Evolutionary conservation across 208 protist species (phyloP).

Genomic region (Tritrichomonas foetus): DNA sequence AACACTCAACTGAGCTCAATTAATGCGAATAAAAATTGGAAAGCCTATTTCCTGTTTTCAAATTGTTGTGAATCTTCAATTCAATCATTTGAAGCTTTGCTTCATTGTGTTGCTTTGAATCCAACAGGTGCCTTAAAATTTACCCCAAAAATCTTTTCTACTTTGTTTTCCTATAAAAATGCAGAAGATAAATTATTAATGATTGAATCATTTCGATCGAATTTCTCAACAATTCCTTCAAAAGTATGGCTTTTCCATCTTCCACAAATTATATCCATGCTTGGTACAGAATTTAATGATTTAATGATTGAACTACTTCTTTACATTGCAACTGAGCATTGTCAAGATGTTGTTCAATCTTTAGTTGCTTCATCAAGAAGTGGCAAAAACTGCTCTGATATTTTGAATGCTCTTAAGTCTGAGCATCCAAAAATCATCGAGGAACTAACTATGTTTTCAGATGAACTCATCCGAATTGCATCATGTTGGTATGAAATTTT

Average conservation of each 20-base stretch:
- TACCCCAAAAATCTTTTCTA: neutral
- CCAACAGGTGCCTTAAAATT: neutral
- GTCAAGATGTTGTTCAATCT: neutral
- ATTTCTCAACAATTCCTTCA: neutral
- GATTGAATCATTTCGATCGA: neutral
- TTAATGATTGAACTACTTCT: neutral
- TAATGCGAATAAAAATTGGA: no score
- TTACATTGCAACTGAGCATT: neutral
- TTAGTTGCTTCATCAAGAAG: neutral
- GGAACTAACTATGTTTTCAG: neutral
- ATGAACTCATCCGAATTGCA: neutral
- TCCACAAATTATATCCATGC: neutral
- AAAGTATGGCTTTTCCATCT: neutral
- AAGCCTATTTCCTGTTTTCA: no score
- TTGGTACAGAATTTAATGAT: neutral
- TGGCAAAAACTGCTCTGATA: neutral
- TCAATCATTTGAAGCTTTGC: neutral
- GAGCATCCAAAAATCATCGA: neutral
- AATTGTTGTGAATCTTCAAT: neutral
- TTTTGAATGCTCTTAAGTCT: neutral
- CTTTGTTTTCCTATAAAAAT: neutral
- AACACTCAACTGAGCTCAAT: no score
- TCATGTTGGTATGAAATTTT: conserved; percentile 17
- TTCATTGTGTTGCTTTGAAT: neutral
- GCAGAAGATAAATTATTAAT: neutral